Evolutionary conservation across 108 stramenopile genomes (phyloP).

Genomic region (Cyclotella cryptica): DNA sequence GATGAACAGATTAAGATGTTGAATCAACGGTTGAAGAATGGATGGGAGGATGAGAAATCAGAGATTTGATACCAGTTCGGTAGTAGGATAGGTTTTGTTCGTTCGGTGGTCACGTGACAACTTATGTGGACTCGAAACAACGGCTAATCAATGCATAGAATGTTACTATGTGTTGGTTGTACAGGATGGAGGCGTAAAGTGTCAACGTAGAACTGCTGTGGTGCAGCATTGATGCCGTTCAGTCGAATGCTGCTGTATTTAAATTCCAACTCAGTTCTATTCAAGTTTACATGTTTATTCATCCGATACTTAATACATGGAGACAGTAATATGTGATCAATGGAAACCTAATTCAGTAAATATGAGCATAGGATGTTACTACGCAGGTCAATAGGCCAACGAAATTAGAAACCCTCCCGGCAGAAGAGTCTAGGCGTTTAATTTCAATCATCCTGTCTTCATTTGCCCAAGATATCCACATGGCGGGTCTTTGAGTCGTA

Average conservation of each 20-base stretch:
- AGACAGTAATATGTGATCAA: background rate
- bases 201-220: too few relatives aligned
- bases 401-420: background rate
- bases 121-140: background rate
- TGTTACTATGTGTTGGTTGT: too few relatives aligned
- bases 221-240: too few relatives aligned
- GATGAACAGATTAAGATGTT: conserved; percentile 66
- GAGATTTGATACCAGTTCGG: conserved; percentile 19
- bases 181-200: too few relatives aligned
- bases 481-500: conserved; percentile 25
- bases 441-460: conserved; percentile 51
- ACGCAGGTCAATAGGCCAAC: background rate
- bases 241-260: too few relatives aligned
- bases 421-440: conserved; percentile 34
- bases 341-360: background rate
- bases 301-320: too few relatives aligned
- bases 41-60: conserved; percentile 79
- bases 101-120: background rate
- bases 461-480: conserved; percentile 16
- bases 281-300: too few relatives aligned
- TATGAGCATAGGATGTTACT: background rate
- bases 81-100: background rate
- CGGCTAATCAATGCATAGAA: too few relatives aligned
- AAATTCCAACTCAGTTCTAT: too few relatives aligned
- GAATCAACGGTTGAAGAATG: conserved; percentile 61